phyloP scores from a whole-genome alignment of 163 green algal genomes.

The Volvox carteri region DNA sequence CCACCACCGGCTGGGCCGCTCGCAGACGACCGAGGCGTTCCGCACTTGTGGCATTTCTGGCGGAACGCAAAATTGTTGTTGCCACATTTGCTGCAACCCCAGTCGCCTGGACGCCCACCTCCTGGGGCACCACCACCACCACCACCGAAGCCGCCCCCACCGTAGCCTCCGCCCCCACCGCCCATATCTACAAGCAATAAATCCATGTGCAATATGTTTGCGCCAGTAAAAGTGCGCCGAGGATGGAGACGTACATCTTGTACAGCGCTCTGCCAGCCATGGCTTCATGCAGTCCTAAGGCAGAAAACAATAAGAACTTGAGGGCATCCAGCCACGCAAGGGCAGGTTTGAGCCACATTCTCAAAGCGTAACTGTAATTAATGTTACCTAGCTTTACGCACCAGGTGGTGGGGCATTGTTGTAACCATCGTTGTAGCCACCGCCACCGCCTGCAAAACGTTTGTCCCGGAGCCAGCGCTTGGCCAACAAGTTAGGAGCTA shows the following conservation, averaged over 20 bases:
- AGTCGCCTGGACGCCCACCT: conserved; percentile 77
- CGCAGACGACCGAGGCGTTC: conserved; percentile 58
- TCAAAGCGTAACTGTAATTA: too few relatives aligned
- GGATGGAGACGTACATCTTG: too few relatives aligned
- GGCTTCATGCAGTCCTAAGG: too few relatives aligned
- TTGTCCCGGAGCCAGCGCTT: background rate
- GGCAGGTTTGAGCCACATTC: too few relatives aligned
- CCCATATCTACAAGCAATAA: conserved; percentile 28
- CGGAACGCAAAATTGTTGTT: conserved; percentile 92
- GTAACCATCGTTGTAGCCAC: conserved; percentile 47
- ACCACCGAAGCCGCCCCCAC: too few relatives aligned
- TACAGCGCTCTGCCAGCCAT: too few relatives aligned
- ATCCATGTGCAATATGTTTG: too few relatives aligned
- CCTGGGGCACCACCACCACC: conserved; percentile 58
- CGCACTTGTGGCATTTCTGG: conserved; percentile 90
- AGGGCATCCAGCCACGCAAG: too few relatives aligned
- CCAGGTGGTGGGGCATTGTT: conserved; percentile 16
- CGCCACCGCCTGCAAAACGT: conserved; percentile 54
- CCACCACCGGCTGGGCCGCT: conserved; percentile 46
- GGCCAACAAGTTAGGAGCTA: background rate
- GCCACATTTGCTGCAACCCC: conserved; percentile 83
- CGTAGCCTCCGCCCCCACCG: conserved; percentile 48
- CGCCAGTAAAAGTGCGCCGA: too few relatives aligned
- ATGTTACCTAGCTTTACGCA: conserved; percentile 4
- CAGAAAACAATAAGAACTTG: too few relatives aligned